Percentiles rank a stretch among this genome's conserved stretches.
Conservation (phyloP, 2,329 filamentous ascomycete genomes). For the Hymenoscyphus albidus region DNA sequence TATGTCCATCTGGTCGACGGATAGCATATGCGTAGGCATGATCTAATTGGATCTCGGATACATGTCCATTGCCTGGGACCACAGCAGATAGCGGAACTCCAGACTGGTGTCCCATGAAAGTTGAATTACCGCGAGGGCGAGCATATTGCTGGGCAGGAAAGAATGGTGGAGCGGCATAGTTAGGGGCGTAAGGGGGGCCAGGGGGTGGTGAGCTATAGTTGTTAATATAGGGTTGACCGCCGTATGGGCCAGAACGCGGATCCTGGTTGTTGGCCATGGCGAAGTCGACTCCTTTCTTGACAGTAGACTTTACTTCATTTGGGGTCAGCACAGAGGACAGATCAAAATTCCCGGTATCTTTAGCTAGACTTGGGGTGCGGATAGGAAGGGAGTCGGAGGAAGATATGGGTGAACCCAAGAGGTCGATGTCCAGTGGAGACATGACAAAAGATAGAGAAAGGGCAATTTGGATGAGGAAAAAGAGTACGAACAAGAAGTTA, state of each 20-base stretch:
- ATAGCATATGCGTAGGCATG: constrained; percentile 48
- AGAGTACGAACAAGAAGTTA: constrained; percentile 14
- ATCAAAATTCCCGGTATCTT: constrained; percentile 15
- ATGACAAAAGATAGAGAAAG: background rate
- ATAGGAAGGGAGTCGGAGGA: constrained; percentile 4
- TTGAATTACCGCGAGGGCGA: background rate
- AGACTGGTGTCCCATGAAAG: constrained; percentile 1
- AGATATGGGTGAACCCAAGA: constrained; percentile 5
- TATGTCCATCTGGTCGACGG: constrained; percentile 50
- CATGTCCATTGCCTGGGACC: constrained; percentile 24
- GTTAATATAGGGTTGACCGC: background rate
- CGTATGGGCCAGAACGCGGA: background rate
- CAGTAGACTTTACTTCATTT: constrained; percentile 10
- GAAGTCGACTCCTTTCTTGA: background rate
- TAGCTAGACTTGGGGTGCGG: background rate
- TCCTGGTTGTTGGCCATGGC: background rate
- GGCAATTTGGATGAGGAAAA: background rate
- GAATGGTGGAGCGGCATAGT: constrained; percentile 11
- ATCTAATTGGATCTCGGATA: constrained; percentile 25
- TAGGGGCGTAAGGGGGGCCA: constrained; percentile 21
- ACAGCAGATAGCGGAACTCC: constrained; percentile 23
- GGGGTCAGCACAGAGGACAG: constrained; percentile 27
- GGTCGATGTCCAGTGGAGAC: background rate
- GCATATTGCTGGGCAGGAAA: background rate
- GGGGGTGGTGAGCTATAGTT: background rate